Evolutionary conservation across 2,329 filamentous ascomycete genomes (phyloP).

Genomic region (Colletotrichum neosansevieriae): DNA sequence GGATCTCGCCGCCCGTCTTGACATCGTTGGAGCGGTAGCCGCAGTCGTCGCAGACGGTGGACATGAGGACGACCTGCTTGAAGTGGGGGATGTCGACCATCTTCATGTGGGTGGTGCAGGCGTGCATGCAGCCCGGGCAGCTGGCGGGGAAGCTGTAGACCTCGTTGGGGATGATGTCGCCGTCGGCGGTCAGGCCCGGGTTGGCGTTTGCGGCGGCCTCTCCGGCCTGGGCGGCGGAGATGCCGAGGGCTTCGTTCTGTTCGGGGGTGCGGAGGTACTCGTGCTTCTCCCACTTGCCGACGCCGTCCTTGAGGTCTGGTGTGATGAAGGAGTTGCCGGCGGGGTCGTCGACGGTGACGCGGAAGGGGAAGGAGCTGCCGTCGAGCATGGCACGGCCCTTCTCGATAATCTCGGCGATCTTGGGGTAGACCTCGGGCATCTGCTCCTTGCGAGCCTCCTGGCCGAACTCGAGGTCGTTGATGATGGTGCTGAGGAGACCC

Average conservation of each 20-base stretch:
- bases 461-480: constrained; percentile 83
- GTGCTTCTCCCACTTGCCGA: constrained; percentile 89
- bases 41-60: constrained; percentile 89
- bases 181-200: constrained; percentile 62
- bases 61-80: constrained; percentile 97
- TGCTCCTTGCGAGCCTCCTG: constrained; percentile 86
- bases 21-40: constrained; percentile 97
- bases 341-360: constrained; percentile 87
- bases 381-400: constrained; percentile 82
- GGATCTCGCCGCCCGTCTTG: constrained; percentile 95
- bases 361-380: constrained; percentile 86
- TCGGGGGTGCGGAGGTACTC: constrained; percentile 86
- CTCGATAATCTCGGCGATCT: constrained; percentile 81
- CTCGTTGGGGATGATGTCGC: constrained; percentile 91
- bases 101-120: constrained; percentile 95
- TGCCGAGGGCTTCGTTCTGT: constrained; percentile 88
- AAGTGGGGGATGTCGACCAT: constrained; percentile 99
- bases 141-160: constrained; percentile 93
- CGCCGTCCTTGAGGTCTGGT: constrained; percentile 80
- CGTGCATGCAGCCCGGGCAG: constrained; percentile 89
- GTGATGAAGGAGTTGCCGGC: constrained; percentile 98
- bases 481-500: constrained; percentile 82
- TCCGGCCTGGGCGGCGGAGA: constrained; percentile 73
- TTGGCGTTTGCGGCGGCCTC: constrained; percentile 63
- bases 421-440: constrained; percentile 80